phyloP scores from a whole-genome alignment of 2,329 filamentous ascomycete species.

The Fusarium tricinctum region DNA sequence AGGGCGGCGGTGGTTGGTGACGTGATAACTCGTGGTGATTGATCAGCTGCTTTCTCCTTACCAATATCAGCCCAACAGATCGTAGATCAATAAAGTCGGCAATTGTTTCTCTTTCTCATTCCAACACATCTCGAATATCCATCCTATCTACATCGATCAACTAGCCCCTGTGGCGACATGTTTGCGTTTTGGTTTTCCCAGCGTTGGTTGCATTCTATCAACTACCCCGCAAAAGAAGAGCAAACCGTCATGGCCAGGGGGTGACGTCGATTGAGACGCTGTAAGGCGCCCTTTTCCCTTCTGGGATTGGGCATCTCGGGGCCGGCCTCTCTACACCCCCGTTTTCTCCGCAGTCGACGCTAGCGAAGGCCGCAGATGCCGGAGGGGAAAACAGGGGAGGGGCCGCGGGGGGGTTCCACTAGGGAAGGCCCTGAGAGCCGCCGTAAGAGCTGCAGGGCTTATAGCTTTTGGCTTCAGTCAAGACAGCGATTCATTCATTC shows the following conservation, averaged over 20 bases:
- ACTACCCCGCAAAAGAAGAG: constrained; percentile 45
- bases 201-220: neutral
- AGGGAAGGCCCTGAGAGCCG: constrained; percentile 13
- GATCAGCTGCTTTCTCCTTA: constrained; percentile 12
- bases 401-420: constrained; percentile 13
- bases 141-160: neutral
- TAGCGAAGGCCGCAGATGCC: constrained; percentile 32
- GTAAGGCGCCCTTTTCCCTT: constrained; percentile 19
- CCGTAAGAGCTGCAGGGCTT: constrained; percentile 6
- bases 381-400: constrained; percentile 28
- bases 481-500: constrained; percentile 14
- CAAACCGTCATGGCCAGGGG: constrained; percentile 23
- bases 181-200: neutral
- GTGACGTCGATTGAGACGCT: constrained; percentile 45
- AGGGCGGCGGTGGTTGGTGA: constrained; percentile 2
- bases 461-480: neutral
- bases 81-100: neutral
- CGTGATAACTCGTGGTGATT: constrained; percentile 1
- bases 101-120: constrained; percentile 5
- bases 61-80: constrained; percentile 4
- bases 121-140: constrained; percentile 6
- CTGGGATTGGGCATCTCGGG: constrained; percentile 35
- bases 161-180: neutral
- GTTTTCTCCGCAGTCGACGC: constrained; percentile 37
- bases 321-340: constrained; percentile 33